Base-by-base conservation (phyloP, 805 yeast genomes). In the Metschnikowia kofuensis region DNA sequence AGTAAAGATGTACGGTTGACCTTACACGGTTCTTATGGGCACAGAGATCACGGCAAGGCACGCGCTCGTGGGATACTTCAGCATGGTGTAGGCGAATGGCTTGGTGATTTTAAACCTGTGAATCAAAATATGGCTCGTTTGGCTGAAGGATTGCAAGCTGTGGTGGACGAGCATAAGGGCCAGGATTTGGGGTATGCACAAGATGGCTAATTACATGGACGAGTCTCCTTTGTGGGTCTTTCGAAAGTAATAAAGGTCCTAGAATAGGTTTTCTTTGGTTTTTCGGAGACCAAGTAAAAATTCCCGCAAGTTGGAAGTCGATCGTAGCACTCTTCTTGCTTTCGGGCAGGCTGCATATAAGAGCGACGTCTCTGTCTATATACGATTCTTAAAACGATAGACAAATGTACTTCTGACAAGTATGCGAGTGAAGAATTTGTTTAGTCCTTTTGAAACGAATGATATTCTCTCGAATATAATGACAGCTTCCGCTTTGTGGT, bases 31-130 rank as follows among this genome's bases (percentile, higher is more conserved):
- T 72, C 79, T 2, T 76, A 76, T 51, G 82, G 82, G 4, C 76
- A 74, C 52, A 64, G 51, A 21, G 64, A 67, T 35, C 60, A 60
- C 45, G 81, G 80, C 6, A 62, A 64, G 46, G 54, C 65, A 12
- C 63, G 82, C 49, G 80, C 82, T 4, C 69, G 67, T 51, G 77
- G 79, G n/a, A 69, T 77, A n/a, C 68, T 77, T 42, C 82, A 77
- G 58, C 80, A 76, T 52, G 82, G 81, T 0, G 79, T 76, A 6
- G 74, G 71, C 8, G 67, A 68, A 38, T 77, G 82, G 82, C 55
- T 74, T 26, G 67, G 68, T 12, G 55, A 66, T 14, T 65, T 76
- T 47, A 48, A 57, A 37, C 68, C 75, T 1, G 42, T 53, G 21
- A 65, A 62, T 39, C 55, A 51, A 34, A 69, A 67, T 45, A 62